Conservation (phyloP, 495 filamentous ascomycete genomes). For the Lasiosphaeria miniovina region DNA sequence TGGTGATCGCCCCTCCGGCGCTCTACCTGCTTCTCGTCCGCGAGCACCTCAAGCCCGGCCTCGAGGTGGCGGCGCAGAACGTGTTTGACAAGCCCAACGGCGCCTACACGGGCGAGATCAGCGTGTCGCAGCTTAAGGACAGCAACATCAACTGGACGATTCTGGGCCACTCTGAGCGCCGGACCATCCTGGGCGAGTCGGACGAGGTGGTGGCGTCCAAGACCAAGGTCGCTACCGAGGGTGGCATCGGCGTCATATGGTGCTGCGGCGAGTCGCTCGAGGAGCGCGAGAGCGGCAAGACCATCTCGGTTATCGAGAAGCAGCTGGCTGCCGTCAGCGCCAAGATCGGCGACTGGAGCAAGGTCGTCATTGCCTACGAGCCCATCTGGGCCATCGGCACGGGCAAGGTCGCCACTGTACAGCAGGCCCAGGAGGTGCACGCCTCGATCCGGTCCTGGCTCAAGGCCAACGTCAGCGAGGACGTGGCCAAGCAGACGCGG, state of each 20-base stretch:
- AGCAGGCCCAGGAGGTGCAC: constrained; percentile 95
- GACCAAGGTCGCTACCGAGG: constrained; percentile 84
- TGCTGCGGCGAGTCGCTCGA: constrained; percentile 95
- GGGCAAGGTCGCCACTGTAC: constrained; percentile 90
- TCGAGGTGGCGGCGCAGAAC: constrained; percentile 90
- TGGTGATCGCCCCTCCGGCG: constrained; percentile 86
- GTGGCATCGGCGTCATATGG: constrained; percentile 85
- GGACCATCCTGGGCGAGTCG: constrained; percentile 78
- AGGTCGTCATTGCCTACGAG: constrained; percentile 97
- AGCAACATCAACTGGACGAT: constrained; percentile 83
- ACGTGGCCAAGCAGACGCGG: constrained; percentile 73
- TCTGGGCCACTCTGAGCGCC: constrained; percentile 89
- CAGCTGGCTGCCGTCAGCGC: constrained; percentile 68
- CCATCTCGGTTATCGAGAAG: constrained; percentile 82
- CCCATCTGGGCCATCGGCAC: constrained; percentile 99
- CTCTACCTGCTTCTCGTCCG: constrained; percentile 86
- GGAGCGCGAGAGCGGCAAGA: constrained; percentile 83
- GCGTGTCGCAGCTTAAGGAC: constrained; percentile 84
- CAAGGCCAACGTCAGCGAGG: constrained; percentile 63
- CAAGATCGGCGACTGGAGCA: constrained; percentile 79
- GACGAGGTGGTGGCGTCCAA: constrained; percentile 88
- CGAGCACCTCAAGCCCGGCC: constrained; percentile 58
- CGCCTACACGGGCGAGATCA: constrained; percentile 96
- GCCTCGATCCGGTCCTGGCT: constrained; percentile 89
- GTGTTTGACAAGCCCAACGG: constrained; percentile 96